Evolutionary conservation across 202 grass and related monocot genomes (phyloP), one percentile per base, ranked within the genome.

Genomic region (Cymbopogon flexuosus): DNA sequence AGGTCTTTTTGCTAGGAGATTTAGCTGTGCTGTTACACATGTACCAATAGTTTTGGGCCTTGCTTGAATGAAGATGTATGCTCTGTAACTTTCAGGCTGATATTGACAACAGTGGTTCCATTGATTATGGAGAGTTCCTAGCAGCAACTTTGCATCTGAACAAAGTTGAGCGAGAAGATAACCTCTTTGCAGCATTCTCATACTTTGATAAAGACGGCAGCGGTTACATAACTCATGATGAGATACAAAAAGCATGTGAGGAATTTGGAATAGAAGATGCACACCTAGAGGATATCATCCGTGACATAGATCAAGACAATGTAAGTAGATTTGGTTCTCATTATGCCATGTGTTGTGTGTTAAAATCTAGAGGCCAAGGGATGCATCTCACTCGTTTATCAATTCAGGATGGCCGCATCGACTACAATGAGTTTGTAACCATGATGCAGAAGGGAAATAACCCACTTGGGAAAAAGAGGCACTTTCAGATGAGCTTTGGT

Each of bases 121-220:
- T 95, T 52, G 95, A 98, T 89, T 98, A 98, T 62, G 92, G 92
- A 21, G 95, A 98, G 72, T 98, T 98, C 69, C 70, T 98, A 80
- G 95, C 95, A 67, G 95, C 95, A 82, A 98, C 95, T 58, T 82
- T 98, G 81, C 92, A 98, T 88, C 81, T 98, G 69, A 98, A 98
- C 84, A 98, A 98, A 80, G 84, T 94, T 3, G 95, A 98, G 30
- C 92, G 80, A 71, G 95, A 98, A 85, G 95, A 98, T 41, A 92
- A 93, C 75, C 80, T 98, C 70, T 94, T 94, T 70, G 90, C 90
- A 29, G 92, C 95, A 46, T 98, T 98, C 87, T 92, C 87, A 68
- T 98, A 95, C 63, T 98, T 95, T 49, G 96, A 98, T 81, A 98
- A 95, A 82, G 96, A 98, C 13, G 73, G 90, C 18, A 98, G 96